These are phyloP conservation scores for Peronospora belbahrii DNA, from an alignment of 352 stramenopile genomes.

Conservation along the genomic window DNA sequence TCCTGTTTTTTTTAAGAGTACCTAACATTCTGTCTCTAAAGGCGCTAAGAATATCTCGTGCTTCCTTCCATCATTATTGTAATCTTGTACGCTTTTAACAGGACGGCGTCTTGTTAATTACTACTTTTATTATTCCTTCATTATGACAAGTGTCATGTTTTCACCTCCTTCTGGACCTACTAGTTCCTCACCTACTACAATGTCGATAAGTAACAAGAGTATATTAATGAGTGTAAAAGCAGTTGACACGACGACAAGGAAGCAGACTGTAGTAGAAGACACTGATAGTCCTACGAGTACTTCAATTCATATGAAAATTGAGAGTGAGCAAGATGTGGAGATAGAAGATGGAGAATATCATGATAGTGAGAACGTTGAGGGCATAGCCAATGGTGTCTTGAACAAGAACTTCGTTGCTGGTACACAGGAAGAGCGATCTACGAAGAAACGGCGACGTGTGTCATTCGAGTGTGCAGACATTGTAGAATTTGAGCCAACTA, in stretches of 20 bases:
- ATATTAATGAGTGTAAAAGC: constrained; percentile 17
- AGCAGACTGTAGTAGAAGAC: constrained; percentile 5
- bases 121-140: background rate
- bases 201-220: constrained; percentile 17
- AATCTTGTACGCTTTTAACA: constrained; percentile 3
- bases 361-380: constrained; percentile 22
- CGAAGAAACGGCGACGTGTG: constrained; percentile 60
- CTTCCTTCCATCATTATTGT: background rate
- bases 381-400: constrained; percentile 7
- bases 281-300: constrained; percentile 22
- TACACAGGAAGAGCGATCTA: constrained; percentile 22
- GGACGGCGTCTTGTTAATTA: background rate
- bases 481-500: constrained; percentile 77
- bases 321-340: constrained; percentile 7
- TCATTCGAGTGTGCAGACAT: constrained; percentile 78
- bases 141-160: constrained; percentile 52
- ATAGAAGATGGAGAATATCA: constrained; percentile 12
- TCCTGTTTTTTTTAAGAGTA: background rate
- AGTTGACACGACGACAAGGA: constrained; percentile 10
- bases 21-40: constrained; percentile 10
- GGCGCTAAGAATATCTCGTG: background rate
- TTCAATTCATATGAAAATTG: constrained; percentile 5
- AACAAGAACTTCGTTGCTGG: constrained; percentile 3
- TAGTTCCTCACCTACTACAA: constrained; percentile 16
- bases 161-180: constrained; percentile 25